Conservation (phyloP, 78 protist genomes). For the Guillardia theta region DNA sequence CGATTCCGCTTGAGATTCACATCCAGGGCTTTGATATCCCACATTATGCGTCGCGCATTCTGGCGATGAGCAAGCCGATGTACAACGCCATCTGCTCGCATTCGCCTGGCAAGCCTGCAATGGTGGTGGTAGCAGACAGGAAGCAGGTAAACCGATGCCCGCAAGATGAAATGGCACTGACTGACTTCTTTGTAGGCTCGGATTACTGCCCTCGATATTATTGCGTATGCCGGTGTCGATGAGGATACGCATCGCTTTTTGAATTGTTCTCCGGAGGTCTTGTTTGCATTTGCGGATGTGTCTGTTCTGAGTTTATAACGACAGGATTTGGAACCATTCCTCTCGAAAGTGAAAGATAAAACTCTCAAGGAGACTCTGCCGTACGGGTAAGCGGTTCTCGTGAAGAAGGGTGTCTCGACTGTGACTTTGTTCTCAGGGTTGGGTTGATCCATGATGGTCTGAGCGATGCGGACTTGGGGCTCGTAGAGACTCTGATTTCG, state of each 20-base stretch:
- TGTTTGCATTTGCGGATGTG: background rate
- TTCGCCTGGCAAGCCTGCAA: conserved; percentile 64
- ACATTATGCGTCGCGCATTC: conserved; percentile 60
- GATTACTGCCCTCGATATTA: conserved; percentile 53
- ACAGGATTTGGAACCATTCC: background rate
- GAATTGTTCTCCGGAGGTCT: background rate
- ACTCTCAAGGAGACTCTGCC: conserved; percentile 7
- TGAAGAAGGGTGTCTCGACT: no score
- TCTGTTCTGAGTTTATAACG: background rate
- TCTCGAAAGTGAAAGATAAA: background rate
- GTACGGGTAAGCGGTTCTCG: no score
- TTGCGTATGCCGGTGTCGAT: conserved; percentile 69
- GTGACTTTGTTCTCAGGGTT: no score
- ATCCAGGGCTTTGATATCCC: conserved; percentile 57
- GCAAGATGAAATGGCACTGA: background rate
- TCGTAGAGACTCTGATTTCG: conserved; percentile 51
- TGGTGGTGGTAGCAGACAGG: conserved; percentile 85
- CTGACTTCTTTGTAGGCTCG: background rate
- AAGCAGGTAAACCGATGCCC: conserved; percentile 49
- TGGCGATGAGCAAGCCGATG: conserved; percentile 88
- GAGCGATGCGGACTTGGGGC: conserved; percentile 45
- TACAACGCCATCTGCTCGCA: conserved; percentile 61
- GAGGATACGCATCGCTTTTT: conserved; percentile 60
- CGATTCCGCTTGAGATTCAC: conserved; percentile 89
- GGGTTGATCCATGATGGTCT: conserved; percentile 84